A percentile compares a stretch with the other conserved stretches of the same genome.
Evolutionary conservation across 176 grass and related monocot genomes (phyloP).

Genomic region (Oropetium thomaeum): DNA sequence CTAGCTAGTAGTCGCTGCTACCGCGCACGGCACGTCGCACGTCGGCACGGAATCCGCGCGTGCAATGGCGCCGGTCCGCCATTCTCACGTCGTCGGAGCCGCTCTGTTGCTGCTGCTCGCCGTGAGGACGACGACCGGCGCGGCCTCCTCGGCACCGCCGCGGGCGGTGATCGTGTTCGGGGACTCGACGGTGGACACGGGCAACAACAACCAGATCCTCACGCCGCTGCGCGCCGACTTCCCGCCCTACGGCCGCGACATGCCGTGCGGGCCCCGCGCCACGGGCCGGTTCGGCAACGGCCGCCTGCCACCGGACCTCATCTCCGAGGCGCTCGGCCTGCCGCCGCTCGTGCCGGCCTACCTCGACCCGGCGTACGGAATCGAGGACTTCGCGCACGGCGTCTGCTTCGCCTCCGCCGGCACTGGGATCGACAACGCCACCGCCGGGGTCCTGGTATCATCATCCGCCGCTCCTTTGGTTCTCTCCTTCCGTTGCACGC

Average conservation of each 20-base stretch:
- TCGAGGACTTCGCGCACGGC: conserved; percentile 65
- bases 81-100: not conserved
- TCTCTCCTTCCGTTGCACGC: not conserved
- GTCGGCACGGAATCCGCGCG: too few species aligned
- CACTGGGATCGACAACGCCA: conserved; percentile 80
- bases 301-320: conserved; percentile 55
- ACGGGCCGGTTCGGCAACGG: conserved; percentile 82
- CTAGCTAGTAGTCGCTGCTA: not conserved
- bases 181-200: conserved; percentile 84
- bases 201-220: conserved; percentile 79
- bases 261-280: conserved; percentile 18
- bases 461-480: not conserved
- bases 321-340: conserved; percentile 61
- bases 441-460: conserved; percentile 70
- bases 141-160: not conserved
- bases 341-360: conserved; percentile 63
- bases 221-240: conserved; percentile 52
- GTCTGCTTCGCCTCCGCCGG: conserved; percentile 93
- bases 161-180: conserved; percentile 80
- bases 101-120: not conserved
- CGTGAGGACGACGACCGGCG: not conserved
- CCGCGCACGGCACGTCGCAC: too few species aligned
- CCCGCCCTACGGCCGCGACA: conserved; percentile 79
- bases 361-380: conserved; percentile 55
- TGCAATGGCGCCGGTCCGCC: not conserved